phyloP scores from a whole-genome alignment of 2,329 filamentous ascomycete species.

The Aspergillus bombycis region DNA sequence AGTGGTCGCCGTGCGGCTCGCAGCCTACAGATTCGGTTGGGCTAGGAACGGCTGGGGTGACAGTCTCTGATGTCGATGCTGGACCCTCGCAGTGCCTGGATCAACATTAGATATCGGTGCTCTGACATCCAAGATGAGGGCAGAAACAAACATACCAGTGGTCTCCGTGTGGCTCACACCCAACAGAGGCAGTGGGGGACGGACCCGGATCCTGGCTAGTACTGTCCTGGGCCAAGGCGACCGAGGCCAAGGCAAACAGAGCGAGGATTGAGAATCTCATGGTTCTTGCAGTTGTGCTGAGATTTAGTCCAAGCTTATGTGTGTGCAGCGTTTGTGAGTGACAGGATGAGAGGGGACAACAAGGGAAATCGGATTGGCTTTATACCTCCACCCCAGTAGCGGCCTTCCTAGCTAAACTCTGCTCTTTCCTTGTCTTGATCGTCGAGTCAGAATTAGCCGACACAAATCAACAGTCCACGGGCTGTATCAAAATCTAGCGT shows the following conservation, averaged over 20 bases:
- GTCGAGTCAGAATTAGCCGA: not conserved
- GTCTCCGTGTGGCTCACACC: constrained; percentile 31
- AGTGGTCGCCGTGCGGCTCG: constrained; percentile 28
- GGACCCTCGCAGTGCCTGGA: constrained; percentile 36
- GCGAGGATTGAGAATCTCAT: constrained; percentile 25
- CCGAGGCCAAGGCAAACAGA: constrained; percentile 23
- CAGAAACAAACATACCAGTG: constrained; percentile 27
- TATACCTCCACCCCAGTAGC: not conserved
- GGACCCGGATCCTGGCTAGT: constrained; percentile 27
- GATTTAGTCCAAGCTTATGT: not conserved
- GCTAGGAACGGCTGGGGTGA: constrained; percentile 19
- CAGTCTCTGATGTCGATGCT: constrained; percentile 15
- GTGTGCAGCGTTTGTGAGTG: not conserved
- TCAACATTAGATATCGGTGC: not conserved
- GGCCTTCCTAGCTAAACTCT: not conserved
- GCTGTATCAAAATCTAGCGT: not conserved
- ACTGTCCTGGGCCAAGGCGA: constrained; percentile 14
- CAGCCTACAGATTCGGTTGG: constrained; percentile 28
- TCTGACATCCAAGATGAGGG: not conserved
- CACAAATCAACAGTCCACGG: not conserved
- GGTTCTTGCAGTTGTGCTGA: not conserved
- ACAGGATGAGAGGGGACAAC: not conserved
- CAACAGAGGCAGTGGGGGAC: constrained; percentile 34
- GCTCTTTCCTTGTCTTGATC: not conserved
- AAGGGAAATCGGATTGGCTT: not conserved